These are phyloP conservation scores for Lentinula raphanica DNA, from an alignment of 768 basidiomycete species.

Conservation along the genomic window DNA sequence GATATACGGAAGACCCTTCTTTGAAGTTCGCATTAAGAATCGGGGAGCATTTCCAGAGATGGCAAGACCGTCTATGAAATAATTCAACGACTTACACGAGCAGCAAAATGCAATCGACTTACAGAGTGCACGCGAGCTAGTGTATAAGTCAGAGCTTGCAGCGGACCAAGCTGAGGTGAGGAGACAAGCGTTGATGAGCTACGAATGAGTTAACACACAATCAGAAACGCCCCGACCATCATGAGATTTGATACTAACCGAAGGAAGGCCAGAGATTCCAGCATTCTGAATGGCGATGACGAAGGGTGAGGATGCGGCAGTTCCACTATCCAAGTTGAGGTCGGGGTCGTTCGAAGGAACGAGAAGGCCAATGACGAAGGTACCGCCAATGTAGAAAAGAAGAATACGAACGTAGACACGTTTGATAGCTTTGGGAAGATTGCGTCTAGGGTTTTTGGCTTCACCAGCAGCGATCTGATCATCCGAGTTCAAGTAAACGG, in stretches of 20 bases:
- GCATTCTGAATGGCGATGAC: constrained; percentile 84
- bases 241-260: constrained; percentile 34
- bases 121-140: constrained; percentile 84
- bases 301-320: constrained; percentile 78
- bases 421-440: constrained; percentile 59
- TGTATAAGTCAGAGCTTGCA: constrained; percentile 84
- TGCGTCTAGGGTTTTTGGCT: constrained; percentile 74
- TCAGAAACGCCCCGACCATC: constrained; percentile 4
- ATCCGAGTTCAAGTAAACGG: not conserved
- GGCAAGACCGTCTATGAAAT: constrained; percentile 69
- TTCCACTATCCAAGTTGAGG: constrained; percentile 49
- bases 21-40: constrained; percentile 66
- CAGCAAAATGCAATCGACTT: constrained; percentile 20
- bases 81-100: not conserved
- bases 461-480: constrained; percentile 80
- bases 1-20: constrained; percentile 70
- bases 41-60: constrained; percentile 75
- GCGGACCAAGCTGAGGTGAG: constrained; percentile 93
- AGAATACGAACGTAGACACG: constrained; percentile 78
- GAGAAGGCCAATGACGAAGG: constrained; percentile 75
- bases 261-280: constrained; percentile 84
- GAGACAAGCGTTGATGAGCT: constrained; percentile 80
- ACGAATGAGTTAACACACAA: not conserved
- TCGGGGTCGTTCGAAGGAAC: constrained; percentile 63
- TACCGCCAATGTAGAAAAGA: constrained; percentile 69